Percentiles rank a stretch among this genome's conserved stretches.
Evolutionary conservation across 805 yeast species (phyloP).

Genomic region (Pichia deserticola): DNA sequence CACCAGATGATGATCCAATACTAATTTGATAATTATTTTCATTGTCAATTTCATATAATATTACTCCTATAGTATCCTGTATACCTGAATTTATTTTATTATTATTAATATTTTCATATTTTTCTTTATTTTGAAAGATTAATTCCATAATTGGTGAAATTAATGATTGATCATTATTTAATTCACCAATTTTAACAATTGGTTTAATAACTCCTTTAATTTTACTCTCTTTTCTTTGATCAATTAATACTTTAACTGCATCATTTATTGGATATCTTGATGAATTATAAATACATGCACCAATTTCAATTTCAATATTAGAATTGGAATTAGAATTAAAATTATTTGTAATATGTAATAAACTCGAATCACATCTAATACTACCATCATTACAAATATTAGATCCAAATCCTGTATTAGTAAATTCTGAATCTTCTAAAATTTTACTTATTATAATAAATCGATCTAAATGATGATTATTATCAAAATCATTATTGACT

Average conservation of each 20-base stretch:
- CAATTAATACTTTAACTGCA: neutral
- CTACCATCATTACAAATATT: conserved; percentile 1
- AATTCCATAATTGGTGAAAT: neutral
- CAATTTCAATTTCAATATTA: neutral
- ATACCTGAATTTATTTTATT: neutral
- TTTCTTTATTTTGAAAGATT: too few species aligned
- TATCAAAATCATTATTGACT: neutral
- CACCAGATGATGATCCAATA: conserved; percentile 2
- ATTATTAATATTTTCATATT: neutral
- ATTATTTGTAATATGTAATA: neutral
- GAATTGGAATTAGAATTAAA: too few species aligned
- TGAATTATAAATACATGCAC: conserved; percentile 1
- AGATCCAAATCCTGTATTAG: conserved; percentile 4
- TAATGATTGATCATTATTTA: neutral
- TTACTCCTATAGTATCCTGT: conserved; percentile 2
- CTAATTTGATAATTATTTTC: neutral
- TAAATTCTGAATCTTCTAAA: neutral
- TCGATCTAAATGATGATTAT: neutral
- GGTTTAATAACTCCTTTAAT: neutral
- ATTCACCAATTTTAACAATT: neutral
- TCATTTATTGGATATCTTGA: conserved; percentile 1
- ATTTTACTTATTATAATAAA: neutral
- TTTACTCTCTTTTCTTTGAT: neutral
- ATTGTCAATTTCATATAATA: neutral
- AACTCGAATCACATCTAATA: conserved; percentile 1